Percentiles rank a stretch among this genome's conserved stretches.
These are phyloP conservation scores for Aegilops bicornis DNA, from an alignment of 176 grass and related monocot species.

Conservation along the genomic window DNA sequence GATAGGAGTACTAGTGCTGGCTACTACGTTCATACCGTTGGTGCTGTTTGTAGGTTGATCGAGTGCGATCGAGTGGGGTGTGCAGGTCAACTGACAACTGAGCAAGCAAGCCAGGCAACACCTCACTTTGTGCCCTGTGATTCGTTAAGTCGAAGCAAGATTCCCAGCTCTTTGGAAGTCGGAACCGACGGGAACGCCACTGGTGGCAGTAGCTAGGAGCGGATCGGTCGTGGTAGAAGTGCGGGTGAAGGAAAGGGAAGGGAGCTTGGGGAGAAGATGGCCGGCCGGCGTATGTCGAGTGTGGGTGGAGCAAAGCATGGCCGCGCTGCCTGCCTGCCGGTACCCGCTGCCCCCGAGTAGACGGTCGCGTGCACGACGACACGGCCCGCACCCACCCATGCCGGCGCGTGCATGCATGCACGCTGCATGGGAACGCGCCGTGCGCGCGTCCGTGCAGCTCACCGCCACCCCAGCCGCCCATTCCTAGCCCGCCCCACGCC, in stretches of 20 bases:
- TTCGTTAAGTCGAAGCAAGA: neutral
- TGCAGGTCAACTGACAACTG: neutral
- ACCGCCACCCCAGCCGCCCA: neutral
- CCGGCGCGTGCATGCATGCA: neutral
- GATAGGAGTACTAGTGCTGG: too few relatives aligned
- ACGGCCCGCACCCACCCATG: neutral
- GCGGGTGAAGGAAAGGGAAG: neutral
- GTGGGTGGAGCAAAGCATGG: conserved; percentile 18
- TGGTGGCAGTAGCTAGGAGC: neutral
- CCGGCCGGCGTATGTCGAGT: neutral
- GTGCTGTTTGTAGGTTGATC: neutral
- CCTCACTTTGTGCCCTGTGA: neutral
- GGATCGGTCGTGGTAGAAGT: neutral
- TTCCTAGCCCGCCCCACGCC: neutral
- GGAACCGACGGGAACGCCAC: neutral
- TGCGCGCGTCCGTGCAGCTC: neutral
- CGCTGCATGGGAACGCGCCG: neutral
- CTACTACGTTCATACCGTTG: neutral
- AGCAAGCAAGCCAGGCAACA: neutral
- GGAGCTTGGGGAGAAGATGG: too few relatives aligned
- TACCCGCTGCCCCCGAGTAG: neutral
- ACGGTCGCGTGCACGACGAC: conserved; percentile 2
- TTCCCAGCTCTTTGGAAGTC: neutral
- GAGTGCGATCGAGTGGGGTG: too few relatives aligned
- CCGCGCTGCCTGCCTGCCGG: neutral